Base-by-base conservation (phyloP, 192 early-diverging fungal genomes). In the Mortierella claussenii region DNA sequence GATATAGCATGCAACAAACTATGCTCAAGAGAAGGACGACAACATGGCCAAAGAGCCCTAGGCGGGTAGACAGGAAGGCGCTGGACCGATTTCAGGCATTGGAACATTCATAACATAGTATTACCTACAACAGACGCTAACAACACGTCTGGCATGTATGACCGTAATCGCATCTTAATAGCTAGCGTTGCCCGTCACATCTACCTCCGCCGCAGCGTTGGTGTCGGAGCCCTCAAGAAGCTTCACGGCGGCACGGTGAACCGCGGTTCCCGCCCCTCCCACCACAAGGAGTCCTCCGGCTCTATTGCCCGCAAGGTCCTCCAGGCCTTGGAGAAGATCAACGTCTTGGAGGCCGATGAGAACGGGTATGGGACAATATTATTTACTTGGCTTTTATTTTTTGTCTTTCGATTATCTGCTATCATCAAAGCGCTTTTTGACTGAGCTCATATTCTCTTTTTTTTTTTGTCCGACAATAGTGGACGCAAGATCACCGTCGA, bases 311-410 rank as follows among this genome's bases (percentile, higher is more conserved):
- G 98, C 82, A 98, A 98, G 91, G 91, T 94, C 56, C 85, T 99
- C 79, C 98, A 99, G 88, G 91, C 93, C 59, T 88, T 99, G 62
- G 98, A 98, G 92, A 97, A 98, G 93, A 93, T 99, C 82, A 94
- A 93, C 84, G 92, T 99, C 49, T 83, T 98, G 53, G 94, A 98
- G 86, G 87, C 94, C 89, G 94, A 95, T 82, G 79, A 88, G 75
- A 87, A 91, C 82, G 91, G 91, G 88, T 89, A 87, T 45, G 82
- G 21, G 11, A 43, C 5, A 13, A 3, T 36, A 24, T 32, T 37
- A n/a, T n/a, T n/a, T n/a, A n/a, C n/a, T n/a, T n/a, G n/a, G n/a
- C n/a, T n/a, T 42, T 44, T 31, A n/a, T 47, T 52, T 52, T 21
- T 15, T 7, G 34, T 54, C 26, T 46, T 11, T 55, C 23, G 15